These are phyloP conservation scores for Leccinellum rugosiceps DNA, from an alignment of 768 basidiomycete species.

Conservation along the genomic window DNA sequence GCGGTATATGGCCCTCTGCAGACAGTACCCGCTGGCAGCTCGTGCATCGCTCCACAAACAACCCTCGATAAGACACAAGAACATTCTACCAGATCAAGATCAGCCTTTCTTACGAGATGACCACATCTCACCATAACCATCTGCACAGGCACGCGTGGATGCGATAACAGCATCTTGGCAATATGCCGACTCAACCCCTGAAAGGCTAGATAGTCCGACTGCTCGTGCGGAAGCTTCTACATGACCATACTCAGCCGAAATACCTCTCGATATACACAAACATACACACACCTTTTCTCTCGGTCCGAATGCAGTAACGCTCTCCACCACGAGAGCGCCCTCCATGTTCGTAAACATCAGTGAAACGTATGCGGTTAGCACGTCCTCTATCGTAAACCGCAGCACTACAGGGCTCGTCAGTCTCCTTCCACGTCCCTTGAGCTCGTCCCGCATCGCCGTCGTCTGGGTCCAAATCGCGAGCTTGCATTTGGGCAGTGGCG, in stretches of 20 bases:
- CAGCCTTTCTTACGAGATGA: not conserved
- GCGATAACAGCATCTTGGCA: conserved; percentile 52
- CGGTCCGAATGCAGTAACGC: conserved; percentile 67
- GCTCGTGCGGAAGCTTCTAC: conserved; percentile 66
- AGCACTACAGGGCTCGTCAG: conserved; percentile 38
- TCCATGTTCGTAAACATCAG: conserved; percentile 37
- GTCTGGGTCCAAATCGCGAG: conserved; percentile 57
- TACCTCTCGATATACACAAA: not conserved
- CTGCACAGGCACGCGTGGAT: conserved; percentile 52
- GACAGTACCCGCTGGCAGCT: conserved; percentile 66
- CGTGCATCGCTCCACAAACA: conserved; percentile 61
- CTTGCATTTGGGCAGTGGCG: conserved; percentile 27
- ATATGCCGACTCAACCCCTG: conserved; percentile 67
- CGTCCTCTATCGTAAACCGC: conserved; percentile 61
- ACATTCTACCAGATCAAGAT: conserved; percentile 37
- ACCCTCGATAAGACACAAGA: conserved; percentile 51
- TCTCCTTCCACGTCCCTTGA: conserved; percentile 3
- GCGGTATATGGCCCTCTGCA: conserved; percentile 67
- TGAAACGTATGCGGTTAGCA: conserved; percentile 63
- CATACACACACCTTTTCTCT: conserved; percentile 54
- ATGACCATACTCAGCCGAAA: not conserved
- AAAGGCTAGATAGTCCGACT: conserved; percentile 65
- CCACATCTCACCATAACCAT: conserved; percentile 44
- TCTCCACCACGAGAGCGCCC: conserved; percentile 52
- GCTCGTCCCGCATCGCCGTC: conserved; percentile 9